Evolutionary conservation across 176 grass and related monocot genomes (phyloP), one percentile per base, ranked within the genome.

Genomic region (Zoysia japonica): DNA sequence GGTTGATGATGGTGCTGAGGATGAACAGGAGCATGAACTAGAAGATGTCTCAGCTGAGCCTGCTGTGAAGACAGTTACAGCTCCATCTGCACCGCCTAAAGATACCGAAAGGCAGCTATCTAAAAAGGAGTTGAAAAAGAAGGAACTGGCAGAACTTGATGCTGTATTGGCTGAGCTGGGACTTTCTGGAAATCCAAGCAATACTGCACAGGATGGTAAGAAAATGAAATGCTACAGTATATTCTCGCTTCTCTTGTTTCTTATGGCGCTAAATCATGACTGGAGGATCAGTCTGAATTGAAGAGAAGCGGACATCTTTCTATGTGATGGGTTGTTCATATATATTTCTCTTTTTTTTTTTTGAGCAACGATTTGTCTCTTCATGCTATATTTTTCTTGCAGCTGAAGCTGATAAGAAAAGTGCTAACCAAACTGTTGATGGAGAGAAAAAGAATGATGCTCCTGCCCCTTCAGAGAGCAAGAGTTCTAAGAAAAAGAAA

Each of bases 91-190:
- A 12, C 88, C 77, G 19, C 80, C 90, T 49, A 98, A 98, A 87
- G 96, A 98, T 80, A 83, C 90, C 11, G 96, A 98, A 82, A 90
- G 96, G 48, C 96, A 98, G 63, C 86, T 98, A 5, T 98, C 96
- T 73, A 98, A 98, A 41, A 98, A 98, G 79, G 96, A 98, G 75
- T 85, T 98, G 77, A 98, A 98, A 85, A 98, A 94, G 85, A 98
- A 98, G 83, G 96, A 94, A 78, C 53, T 98, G 11, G 96, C 90
- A 28, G 96, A 98, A 86, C 91, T 98, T 55, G 96, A 98, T 90
- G 92, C 96, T 20, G 92, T 98, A 61, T 80, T 98, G 57, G 83
- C 88, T 78, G 96, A 98, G 80, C 76, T 98, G 78, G 96, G 96
- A 51, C 81, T 98, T 80, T 81, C 90, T 81, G 81, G 64, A n/a